Evolutionary conservation across 768 basidiomycete genomes (phyloP).

Genomic region (Chalciporus pseudorubinellus): DNA sequence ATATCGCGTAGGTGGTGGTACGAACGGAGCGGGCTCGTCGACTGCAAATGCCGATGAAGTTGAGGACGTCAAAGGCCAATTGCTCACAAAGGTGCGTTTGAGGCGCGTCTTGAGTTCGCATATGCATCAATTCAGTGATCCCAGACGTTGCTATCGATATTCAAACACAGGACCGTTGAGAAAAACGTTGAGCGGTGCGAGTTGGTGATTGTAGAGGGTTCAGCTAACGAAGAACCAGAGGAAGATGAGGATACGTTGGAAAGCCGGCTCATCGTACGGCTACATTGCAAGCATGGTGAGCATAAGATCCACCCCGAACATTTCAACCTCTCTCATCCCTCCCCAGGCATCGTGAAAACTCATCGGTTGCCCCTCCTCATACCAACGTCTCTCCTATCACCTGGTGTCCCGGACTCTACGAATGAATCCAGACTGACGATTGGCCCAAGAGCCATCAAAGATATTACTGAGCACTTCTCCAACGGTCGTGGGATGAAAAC

Average conservation of each 20-base stretch:
- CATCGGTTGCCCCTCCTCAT: slow-evolving; percentile 66
- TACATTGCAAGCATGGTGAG: slow-evolving; percentile 83
- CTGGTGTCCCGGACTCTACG: slow-evolving; percentile 55
- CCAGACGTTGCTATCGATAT: slow-evolving; percentile 67
- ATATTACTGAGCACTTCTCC: slow-evolving; percentile 82
- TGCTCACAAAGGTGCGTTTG: slow-evolving; percentile 60
- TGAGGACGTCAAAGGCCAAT: slow-evolving; percentile 60
- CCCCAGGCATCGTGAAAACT: slow-evolving; percentile 79
- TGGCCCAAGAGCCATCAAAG: slow-evolving; percentile 68
- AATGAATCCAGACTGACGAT: slow-evolving; percentile 67
- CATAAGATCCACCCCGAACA: neutral
- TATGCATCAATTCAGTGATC: neutral
- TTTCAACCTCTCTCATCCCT: slow-evolving; percentile 4
- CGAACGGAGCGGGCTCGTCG: slow-evolving; percentile 14
- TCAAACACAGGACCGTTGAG: slow-evolving; percentile 73
- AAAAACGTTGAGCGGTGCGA: slow-evolving; percentile 78
- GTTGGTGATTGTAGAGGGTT: slow-evolving; percentile 61
- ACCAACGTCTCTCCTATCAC: slow-evolving; percentile 59
- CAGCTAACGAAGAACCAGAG: slow-evolving; percentile 32
- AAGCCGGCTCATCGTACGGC: slow-evolving; percentile 65
- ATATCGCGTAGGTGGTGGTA: slow-evolving; percentile 44
- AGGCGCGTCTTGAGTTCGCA: neutral
- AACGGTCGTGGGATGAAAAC: slow-evolving; percentile 56
- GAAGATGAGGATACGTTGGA: slow-evolving; percentile 57
- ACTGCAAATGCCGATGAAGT: slow-evolving; percentile 24